Conservation (phyloP, 257 asterid genomes). For the Nicotiana undulata region DNA sequence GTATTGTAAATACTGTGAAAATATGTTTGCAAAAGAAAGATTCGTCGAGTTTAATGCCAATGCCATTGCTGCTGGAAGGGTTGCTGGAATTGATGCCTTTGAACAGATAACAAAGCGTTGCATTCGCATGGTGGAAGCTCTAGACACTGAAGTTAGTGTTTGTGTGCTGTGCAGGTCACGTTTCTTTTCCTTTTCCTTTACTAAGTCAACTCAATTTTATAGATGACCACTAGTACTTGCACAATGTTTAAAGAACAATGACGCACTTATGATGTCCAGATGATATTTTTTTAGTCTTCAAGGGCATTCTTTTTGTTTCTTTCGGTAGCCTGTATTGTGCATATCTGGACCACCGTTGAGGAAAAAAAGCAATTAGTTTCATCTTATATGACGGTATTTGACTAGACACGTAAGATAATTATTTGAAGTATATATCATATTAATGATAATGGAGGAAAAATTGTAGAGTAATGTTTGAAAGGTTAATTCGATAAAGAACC, state of each 20-base stretch:
- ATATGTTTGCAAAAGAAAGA: conserved; percentile 50
- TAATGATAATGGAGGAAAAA: neutral
- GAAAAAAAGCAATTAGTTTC: too few species aligned
- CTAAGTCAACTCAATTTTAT: conserved; percentile 5
- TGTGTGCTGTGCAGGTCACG: conserved; percentile 86
- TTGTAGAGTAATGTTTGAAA: neutral
- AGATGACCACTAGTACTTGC: neutral
- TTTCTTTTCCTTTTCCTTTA: conserved; percentile 9
- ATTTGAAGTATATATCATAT: neutral
- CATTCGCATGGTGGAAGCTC: conserved; percentile 56
- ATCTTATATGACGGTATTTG: neutral
- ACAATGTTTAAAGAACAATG: too few species aligned
- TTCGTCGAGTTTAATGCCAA: conserved; percentile 49
- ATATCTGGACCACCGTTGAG: neutral
- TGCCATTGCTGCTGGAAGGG: conserved; percentile 92
- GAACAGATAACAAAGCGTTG: conserved; percentile 70
- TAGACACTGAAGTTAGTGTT: conserved; percentile 53
- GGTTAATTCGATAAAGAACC: neutral
- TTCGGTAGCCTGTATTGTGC: neutral
- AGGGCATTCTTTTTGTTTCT: neutral
- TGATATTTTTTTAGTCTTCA: neutral
- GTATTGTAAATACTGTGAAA: conserved; percentile 66
- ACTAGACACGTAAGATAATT: neutral
- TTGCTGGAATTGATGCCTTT: conserved; percentile 67
- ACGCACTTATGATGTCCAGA: too few species aligned